Percentiles rank a stretch among this genome's conserved stretches.
phyloP scores from a whole-genome alignment of 495 filamentous ascomycete genomes.

The Aspergillus cristatus region DNA sequence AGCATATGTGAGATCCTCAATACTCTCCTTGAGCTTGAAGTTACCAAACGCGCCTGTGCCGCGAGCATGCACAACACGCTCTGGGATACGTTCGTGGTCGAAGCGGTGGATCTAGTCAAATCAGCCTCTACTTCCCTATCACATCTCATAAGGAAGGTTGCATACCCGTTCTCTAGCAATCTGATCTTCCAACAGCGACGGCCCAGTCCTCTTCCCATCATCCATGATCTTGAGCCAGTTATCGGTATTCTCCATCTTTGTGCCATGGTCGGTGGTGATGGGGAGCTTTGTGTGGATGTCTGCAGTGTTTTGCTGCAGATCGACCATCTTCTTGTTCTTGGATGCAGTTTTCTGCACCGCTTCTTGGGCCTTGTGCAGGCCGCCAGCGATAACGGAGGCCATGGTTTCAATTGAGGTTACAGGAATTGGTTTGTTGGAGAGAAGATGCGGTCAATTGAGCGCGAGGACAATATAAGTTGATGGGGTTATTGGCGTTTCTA shows the following conservation, averaged over 20 bases:
- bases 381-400: conserved; percentile 18
- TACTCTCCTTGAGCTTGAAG: conserved; percentile 56
- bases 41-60: conserved; percentile 66
- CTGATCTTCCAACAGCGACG: conserved; percentile 59
- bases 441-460: too few relatives aligned
- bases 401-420: conserved; percentile 5
- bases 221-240: conserved; percentile 60
- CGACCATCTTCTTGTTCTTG: conserved; percentile 18
- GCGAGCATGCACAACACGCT: conserved; percentile 73
- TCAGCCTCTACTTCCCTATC: not conserved
- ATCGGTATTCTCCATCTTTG: conserved; percentile 61
- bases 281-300: conserved; percentile 15
- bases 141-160: not conserved
- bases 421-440: too few relatives aligned
- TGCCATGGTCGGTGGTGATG: conserved; percentile 56
- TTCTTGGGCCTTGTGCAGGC: conserved; percentile 23
- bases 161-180: conserved; percentile 58
- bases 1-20: conserved; percentile 53
- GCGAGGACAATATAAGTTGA: too few relatives aligned
- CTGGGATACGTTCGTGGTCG: conserved; percentile 69
- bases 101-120: conserved; percentile 52
- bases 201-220: conserved; percentile 50
- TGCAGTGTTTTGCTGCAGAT: conserved; percentile 6
- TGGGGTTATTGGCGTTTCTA: too few relatives aligned
- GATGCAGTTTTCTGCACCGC: conserved; percentile 16